phyloP scores from a whole-genome alignment of 2,329 filamentous ascomycete species.

The Diplodia intermedia region DNA sequence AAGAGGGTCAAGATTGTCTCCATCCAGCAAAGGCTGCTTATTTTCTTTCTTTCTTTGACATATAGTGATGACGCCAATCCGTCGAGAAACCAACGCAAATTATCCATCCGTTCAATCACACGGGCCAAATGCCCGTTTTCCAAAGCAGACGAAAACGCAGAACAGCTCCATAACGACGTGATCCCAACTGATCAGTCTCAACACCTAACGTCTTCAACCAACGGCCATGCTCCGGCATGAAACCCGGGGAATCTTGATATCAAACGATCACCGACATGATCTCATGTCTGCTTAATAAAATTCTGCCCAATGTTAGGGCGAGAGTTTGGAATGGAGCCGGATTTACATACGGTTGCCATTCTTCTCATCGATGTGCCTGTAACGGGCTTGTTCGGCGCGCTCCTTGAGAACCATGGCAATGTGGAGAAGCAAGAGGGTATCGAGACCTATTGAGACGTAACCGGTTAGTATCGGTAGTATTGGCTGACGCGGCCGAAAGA shows the following conservation, averaged over 20 bases:
- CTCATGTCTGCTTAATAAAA: neutral
- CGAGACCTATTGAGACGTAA: slow-evolving; percentile 39
- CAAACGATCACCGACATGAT: neutral
- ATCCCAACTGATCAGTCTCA: neutral
- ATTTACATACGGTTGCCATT: slow-evolving; percentile 41
- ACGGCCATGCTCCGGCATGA: neutral
- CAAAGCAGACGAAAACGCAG: neutral
- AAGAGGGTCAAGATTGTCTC: neutral
- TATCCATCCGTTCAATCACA: neutral
- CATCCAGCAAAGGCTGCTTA: neutral
- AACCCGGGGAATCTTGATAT: neutral
- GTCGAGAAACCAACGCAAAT: neutral
- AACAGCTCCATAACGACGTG: neutral
- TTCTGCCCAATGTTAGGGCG: neutral
- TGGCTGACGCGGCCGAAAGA: neutral
- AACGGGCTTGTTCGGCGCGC: slow-evolving; percentile 78
- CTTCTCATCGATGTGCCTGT: slow-evolving; percentile 84
- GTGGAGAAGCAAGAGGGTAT: slow-evolving; percentile 71
- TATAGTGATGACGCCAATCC: neutral
- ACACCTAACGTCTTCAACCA: neutral
- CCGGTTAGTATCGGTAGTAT: neutral
- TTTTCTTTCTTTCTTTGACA: neutral
- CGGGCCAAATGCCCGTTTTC: neutral
- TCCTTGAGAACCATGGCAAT: slow-evolving; percentile 81
- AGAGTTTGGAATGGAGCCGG: neutral